Conservation (phyloP, 208 protist species). For the Vickermania ingenoplastis region DNA sequence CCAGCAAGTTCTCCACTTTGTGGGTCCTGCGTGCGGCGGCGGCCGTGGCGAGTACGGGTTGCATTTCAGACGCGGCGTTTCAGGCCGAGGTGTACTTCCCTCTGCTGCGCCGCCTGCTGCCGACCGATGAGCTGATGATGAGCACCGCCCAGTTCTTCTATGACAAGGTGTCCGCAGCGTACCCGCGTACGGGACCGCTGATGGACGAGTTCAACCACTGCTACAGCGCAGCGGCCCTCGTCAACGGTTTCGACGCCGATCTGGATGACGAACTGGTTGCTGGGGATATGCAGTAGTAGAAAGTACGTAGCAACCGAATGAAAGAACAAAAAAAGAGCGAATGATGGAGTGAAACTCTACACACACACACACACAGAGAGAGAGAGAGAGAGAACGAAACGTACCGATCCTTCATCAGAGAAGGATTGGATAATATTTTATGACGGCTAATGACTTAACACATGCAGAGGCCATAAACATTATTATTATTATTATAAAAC, state of each 20-base stretch:
- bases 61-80: conserved; percentile 26
- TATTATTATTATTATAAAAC: background rate
- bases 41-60: conserved; percentile 50
- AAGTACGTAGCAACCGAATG: too few relatives aligned
- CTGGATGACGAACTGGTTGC: conserved; percentile 82
- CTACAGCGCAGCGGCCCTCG: conserved; percentile 29
- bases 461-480: background rate
- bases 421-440: background rate
- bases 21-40: conserved; percentile 79
- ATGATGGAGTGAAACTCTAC: too few relatives aligned
- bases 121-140: conserved; percentile 53
- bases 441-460: too few relatives aligned
- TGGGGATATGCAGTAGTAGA: conserved; percentile 44
- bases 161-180: conserved; percentile 39
- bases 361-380: background rate
- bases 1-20: conserved; percentile 65
- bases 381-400: background rate
- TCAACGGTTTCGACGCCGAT: conserved; percentile 78
- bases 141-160: conserved; percentile 80
- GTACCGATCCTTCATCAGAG: background rate
- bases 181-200: conserved; percentile 18
- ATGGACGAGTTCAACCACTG: conserved; percentile 40
- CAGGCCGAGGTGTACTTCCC: conserved; percentile 51
- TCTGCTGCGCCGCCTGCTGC: conserved; percentile 52
- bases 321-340: too few relatives aligned